Conservation (phyloP, 73 alveolate species). For the Paramecium octaurelia region DNA sequence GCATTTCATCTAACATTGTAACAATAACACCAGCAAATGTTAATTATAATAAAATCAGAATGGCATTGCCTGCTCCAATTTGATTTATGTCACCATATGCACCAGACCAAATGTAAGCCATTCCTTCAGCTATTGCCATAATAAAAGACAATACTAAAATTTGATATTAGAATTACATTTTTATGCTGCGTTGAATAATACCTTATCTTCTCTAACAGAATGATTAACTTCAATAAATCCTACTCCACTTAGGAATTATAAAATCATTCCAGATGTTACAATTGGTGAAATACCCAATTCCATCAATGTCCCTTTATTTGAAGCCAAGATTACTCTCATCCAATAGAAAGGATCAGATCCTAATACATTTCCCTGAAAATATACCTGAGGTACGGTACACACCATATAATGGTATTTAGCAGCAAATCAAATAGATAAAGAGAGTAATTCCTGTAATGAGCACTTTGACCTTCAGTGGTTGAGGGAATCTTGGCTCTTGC, state of each 20-base stretch:
- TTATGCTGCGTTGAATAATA: constrained; percentile 55
- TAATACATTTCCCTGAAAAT: not conserved
- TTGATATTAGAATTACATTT: constrained; percentile 24
- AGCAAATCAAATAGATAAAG: constrained; percentile 98
- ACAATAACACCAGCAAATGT: constrained; percentile 98
- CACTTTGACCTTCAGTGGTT: constrained; percentile 35
- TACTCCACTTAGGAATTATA: constrained; percentile 34
- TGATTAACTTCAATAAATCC: constrained; percentile 58
- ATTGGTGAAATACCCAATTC: constrained; percentile 99
- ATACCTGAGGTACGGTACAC: constrained; percentile 66
- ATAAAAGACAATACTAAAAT: constrained; percentile 47
- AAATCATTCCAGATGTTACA: constrained; percentile 77
- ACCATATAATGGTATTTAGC: constrained; percentile 99
- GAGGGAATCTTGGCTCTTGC: not conserved
- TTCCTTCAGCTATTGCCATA: constrained; percentile 94
- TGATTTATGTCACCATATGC: constrained; percentile 94
- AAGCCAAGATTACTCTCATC: constrained; percentile 99
- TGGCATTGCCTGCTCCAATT: constrained; percentile 95
- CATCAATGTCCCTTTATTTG: constrained; percentile 99
- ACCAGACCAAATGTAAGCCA: constrained; percentile 98
- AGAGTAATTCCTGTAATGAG: constrained; percentile 97
- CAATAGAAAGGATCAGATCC: constrained; percentile 99
- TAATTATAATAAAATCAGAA: constrained; percentile 94
- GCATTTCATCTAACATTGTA: constrained; percentile 86
- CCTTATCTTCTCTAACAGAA: constrained; percentile 49